Evolutionary conservation across 257 asterid genomes (phyloP).

Genomic region (Ilex asprella): DNA sequence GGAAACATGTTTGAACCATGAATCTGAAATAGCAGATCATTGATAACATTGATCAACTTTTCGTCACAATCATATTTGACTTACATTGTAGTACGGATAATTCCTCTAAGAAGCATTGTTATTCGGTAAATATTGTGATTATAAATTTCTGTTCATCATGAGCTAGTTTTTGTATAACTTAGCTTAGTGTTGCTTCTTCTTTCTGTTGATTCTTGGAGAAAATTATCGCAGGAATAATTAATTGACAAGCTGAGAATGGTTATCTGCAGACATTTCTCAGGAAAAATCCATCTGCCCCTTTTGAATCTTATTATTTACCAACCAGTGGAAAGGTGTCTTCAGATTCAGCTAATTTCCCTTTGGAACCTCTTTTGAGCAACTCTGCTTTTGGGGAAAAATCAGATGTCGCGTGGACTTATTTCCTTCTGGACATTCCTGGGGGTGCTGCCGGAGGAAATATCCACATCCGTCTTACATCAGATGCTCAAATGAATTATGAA

Average conservation of each 20-base stretch:
- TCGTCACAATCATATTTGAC: too few relatives aligned
- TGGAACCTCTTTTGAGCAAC: constrained; percentile 80
- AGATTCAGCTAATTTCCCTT: constrained; percentile 53
- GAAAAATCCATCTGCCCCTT: constrained; percentile 50
- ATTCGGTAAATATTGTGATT: too few relatives aligned
- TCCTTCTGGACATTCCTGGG: constrained; percentile 65
- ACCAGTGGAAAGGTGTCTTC: constrained; percentile 36
- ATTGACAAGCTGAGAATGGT: constrained; percentile 24
- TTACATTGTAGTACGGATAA: too few relatives aligned
- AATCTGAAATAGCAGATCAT: too few relatives aligned
- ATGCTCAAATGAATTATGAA: constrained; percentile 47
- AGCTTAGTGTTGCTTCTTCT: neutral
- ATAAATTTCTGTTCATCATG: too few relatives aligned
- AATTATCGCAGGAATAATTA: neutral
- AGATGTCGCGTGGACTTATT: constrained; percentile 64
- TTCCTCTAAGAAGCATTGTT: too few relatives aligned
- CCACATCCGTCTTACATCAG: constrained; percentile 52
- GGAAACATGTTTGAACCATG: too few relatives aligned
- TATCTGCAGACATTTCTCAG: constrained; percentile 66
- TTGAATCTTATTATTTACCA: constrained; percentile 76
- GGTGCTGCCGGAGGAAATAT: constrained; percentile 83
- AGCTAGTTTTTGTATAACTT: too few relatives aligned
- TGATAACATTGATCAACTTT: too few relatives aligned
- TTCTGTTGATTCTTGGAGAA: neutral
- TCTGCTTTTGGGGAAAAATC: constrained; percentile 31